Base-by-base conservation (phyloP, 768 basidiomycete genomes). In the Exsudoporus frostii region DNA sequence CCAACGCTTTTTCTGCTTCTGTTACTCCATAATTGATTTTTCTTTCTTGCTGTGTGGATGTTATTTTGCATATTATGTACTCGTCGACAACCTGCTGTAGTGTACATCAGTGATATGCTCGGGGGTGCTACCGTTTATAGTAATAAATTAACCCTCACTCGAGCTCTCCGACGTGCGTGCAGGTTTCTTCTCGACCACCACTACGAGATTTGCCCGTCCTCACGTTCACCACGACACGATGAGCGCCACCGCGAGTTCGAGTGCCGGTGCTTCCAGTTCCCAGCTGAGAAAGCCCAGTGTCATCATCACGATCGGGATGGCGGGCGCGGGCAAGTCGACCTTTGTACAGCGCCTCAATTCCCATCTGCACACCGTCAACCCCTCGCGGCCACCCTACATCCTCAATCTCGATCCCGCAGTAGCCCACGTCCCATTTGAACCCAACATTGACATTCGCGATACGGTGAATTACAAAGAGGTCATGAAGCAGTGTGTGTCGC, bases 321-420 rank as follows among this genome's bases (percentile, higher is more conserved):
- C 94, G 0, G 95, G 95, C 5, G 92, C 92, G 4, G 96, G 96
- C 55, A 98, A 98, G 75, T 98, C 97, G 7, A 98, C 96, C 3
- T 91, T 99, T 67, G 91, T 99, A 19, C 92, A 97, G 61, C 84
- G 92, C 32, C 86, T 98, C 51, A 98, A 96, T 70, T 89, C 95
- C 14, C 82, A 98, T 73, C 75, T 98, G 43, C 91, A 96, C 72
- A 79, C 86, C 0, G 71, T 73, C 39, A 68, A 84, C 53, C 82
- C 78, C 2, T 77, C 79, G 24, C 73, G 74, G n/a, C 86, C 88
- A 3, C 95, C 97, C 0, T 99, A 99, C 71, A 87, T 98, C 67
- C 81, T 99, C 69, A 99, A 99, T 69, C 86, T 99, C 55, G 97
- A 99, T 70, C 97, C 97, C 7, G 97, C 97, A 1, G 96, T 98